Evolutionary conservation across 2,329 filamentous ascomycete genomes (phyloP).

Genomic region (Fusarium keratoplasticum): DNA sequence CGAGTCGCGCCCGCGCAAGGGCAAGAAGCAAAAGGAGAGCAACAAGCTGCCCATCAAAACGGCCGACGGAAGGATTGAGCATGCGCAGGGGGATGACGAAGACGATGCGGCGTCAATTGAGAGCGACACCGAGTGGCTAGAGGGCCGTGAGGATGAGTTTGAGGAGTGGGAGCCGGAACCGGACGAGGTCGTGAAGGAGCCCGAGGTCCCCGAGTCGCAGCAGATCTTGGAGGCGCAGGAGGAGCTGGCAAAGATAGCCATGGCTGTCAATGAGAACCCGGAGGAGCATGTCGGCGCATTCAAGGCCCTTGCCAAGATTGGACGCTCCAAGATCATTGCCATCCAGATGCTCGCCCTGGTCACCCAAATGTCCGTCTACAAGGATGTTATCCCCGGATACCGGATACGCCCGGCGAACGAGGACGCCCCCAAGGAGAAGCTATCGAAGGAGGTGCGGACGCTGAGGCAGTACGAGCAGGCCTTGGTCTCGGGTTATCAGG

Average conservation of each 20-base stretch:
- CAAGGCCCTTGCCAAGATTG: conserved; percentile 80
- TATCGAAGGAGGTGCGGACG: conserved; percentile 91
- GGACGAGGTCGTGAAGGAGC: conserved; percentile 64
- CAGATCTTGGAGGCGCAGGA: conserved; percentile 91
- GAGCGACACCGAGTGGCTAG: conserved; percentile 73
- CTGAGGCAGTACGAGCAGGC: conserved; percentile 88
- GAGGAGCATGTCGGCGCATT: conserved; percentile 88
- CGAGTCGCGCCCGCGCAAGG: conserved; percentile 82
- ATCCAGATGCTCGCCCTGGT: conserved; percentile 89
- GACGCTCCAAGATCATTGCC: conserved; percentile 74
- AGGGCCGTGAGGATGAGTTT: conserved; percentile 66
- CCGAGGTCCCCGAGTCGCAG: conserved; percentile 77
- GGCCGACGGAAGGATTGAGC: conserved; percentile 77
- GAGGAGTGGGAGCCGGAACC: conserved; percentile 60
- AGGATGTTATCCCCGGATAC: conserved; percentile 96
- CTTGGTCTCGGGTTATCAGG: conserved; percentile 85
- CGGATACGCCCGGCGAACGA: conserved; percentile 86
- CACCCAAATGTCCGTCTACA: conserved; percentile 91
- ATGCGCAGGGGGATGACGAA: conserved; percentile 66
- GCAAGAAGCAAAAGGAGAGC: conserved; percentile 79
- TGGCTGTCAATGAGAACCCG: conserved; percentile 87
- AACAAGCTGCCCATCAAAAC: conserved; percentile 89
- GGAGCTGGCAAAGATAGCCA: conserved; percentile 86
- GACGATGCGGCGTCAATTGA: conserved; percentile 67
- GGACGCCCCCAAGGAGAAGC: conserved; percentile 78